Percentiles rank a stretch among this genome's conserved stretches.
These are phyloP conservation scores for Lindgomyces ingoldianus DNA, from an alignment of 495 filamentous ascomycete species.

Conservation along the genomic window DNA sequence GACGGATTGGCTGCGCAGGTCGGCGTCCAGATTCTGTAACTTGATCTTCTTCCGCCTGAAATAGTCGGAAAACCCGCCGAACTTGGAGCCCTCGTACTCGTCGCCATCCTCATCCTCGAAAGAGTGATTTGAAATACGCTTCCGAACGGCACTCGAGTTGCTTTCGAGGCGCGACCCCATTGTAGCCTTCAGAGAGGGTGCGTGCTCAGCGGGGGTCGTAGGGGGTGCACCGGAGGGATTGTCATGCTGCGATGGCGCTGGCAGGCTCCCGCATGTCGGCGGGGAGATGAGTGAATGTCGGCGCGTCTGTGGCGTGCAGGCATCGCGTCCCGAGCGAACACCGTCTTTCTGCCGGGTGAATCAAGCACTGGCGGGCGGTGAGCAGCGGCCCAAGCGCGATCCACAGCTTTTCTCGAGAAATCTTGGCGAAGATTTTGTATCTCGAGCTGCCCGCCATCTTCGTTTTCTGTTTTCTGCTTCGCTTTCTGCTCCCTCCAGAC, in stretches of 20 bases:
- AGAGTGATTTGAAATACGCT: constrained; percentile 75
- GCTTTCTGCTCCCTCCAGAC: background rate
- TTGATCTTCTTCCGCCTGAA: constrained; percentile 94
- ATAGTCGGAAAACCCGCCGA: constrained; percentile 87
- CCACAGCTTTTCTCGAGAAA: constrained; percentile 1
- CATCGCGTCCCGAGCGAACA: background rate
- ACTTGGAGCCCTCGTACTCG: constrained; percentile 83
- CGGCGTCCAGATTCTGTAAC: constrained; percentile 85
- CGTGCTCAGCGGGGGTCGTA: constrained; percentile 8
- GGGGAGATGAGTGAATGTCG: constrained; percentile 4
- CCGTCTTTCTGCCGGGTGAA: background rate
- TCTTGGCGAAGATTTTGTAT: constrained; percentile 27
- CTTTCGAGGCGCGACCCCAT: constrained; percentile 82
- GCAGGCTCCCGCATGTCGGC: constrained; percentile 27
- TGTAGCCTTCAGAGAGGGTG: background rate
- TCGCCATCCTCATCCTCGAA: constrained; percentile 77
- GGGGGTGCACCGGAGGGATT: background rate
- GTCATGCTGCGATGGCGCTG: constrained; percentile 22
- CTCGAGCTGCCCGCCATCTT: constrained; percentile 5
- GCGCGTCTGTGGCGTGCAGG: constrained; percentile 10
- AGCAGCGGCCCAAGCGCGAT: background rate
- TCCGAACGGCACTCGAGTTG: constrained; percentile 75
- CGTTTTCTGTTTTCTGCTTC: constrained; percentile 9
- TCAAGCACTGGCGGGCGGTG: no score
- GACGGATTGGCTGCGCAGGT: constrained; percentile 65